Percentiles rank a stretch among this genome's conserved stretches.
These are phyloP conservation scores for Bruguiera gymnorhiza DNA, from an alignment of 345 rosid species.

Conservation along the genomic window DNA sequence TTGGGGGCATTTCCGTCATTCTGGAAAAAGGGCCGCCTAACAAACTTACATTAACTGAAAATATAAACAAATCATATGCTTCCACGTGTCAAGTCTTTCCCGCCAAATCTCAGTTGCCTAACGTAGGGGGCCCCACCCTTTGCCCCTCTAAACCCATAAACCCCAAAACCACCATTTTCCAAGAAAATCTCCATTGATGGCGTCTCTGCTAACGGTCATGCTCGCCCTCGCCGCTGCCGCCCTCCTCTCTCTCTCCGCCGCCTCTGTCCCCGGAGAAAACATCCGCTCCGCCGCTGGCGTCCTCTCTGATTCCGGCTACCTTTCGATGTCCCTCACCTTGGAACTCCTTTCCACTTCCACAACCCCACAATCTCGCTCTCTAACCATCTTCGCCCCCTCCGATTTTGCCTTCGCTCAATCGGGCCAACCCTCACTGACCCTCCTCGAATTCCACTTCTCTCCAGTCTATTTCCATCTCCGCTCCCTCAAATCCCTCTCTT, in stretches of 20 bases:
- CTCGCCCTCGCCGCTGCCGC: slow-evolving; percentile 9
- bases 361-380: slow-evolving; percentile 26
- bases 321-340: slow-evolving; percentile 20
- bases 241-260: slow-evolving; percentile 10
- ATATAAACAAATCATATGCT: background rate
- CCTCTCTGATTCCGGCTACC: slow-evolving; percentile 31
- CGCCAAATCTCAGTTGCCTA: slow-evolving; percentile 14
- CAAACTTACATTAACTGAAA: background rate
- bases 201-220: background rate
- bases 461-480: slow-evolving; percentile 32
- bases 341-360: background rate
- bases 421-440: slow-evolving; percentile 44
- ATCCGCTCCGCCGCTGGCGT: slow-evolving; percentile 24
- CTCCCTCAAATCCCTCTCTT: slow-evolving; percentile 35
- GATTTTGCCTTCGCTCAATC: slow-evolving; percentile 40
- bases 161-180: background rate
- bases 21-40: background rate
- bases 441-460: slow-evolving; percentile 43
- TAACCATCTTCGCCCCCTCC: slow-evolving; percentile 50
- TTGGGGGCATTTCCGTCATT: slow-evolving; percentile 3
- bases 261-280: slow-evolving; percentile 14
- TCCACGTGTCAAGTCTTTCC: slow-evolving; percentile 21
- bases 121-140: background rate
- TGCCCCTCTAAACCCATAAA: background rate
- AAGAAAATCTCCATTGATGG: slow-evolving; percentile 25